phyloP scores from a whole-genome alignment of 495 filamentous ascomycete species.

The Neurospora sp. region DNA sequence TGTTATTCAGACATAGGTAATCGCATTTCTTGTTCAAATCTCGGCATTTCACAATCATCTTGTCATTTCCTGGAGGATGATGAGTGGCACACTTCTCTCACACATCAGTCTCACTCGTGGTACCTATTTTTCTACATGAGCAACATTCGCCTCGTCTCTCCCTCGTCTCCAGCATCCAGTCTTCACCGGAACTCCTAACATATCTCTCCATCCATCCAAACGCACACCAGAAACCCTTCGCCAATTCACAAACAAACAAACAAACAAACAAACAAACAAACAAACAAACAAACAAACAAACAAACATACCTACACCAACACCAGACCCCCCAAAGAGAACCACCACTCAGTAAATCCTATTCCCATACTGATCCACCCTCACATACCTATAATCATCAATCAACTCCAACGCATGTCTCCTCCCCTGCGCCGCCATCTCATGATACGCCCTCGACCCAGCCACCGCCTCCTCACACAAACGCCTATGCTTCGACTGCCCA shows the following conservation, averaged over 20 bases:
- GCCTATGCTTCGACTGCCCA: neutral
- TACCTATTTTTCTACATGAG: neutral
- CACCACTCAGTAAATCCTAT: neutral
- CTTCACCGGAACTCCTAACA: neutral
- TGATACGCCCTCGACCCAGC: neutral
- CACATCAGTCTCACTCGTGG: neutral
- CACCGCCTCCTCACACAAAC: neutral
- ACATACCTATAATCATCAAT: neutral
- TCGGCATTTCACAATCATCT: no score
- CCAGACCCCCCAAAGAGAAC: neutral
- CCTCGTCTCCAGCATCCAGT: neutral
- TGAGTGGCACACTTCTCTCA: neutral
- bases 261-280: neutral
- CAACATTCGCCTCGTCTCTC: neutral
- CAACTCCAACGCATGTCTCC: neutral
- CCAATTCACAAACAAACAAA: neutral
- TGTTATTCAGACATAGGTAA: no score
- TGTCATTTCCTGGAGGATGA: neutral
- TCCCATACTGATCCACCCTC: neutral
- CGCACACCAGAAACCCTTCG: neutral
- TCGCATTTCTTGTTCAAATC: no score
- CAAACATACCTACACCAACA: neutral
- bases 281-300: neutral
- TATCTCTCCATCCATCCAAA: neutral
- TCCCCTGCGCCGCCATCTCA: neutral